Conservation (phyloP, 2,329 filamentous ascomycete genomes). For the Aspergillus novofumigatus region DNA sequence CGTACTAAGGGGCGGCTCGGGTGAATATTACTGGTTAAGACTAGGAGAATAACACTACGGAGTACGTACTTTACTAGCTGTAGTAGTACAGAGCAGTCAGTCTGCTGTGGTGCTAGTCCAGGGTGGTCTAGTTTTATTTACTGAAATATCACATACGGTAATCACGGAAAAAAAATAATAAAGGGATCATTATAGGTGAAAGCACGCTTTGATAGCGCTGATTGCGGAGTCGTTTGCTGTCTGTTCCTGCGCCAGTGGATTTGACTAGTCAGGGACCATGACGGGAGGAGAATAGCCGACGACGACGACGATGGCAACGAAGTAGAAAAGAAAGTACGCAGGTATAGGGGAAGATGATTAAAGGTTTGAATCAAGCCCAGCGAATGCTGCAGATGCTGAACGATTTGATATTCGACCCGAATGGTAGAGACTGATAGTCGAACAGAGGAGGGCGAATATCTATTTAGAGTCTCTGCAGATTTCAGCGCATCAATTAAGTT, state of each 20-base stretch:
- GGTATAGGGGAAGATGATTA: background rate
- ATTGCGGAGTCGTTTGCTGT: conserved; percentile 14
- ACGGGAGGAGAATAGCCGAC: no score
- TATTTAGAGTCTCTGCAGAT: no score
- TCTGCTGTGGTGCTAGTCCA: conserved; percentile 6
- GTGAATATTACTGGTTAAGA: conserved; percentile 6
- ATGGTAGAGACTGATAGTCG: no score
- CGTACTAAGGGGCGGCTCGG: conserved; percentile 14
- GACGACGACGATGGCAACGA: no score
- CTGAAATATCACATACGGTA: background rate
- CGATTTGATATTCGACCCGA: no score
- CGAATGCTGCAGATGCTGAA: no score
- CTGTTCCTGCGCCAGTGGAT: conserved; percentile 15
- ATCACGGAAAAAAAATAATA: background rate
- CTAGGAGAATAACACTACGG: background rate
- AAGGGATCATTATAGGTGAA: background rate
- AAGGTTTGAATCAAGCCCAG: no score
- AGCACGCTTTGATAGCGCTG: background rate
- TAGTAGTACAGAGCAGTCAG: background rate
- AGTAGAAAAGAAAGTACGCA: no score
- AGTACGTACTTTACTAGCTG: background rate
- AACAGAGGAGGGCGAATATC: no score
- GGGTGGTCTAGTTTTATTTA: conserved; percentile 5
- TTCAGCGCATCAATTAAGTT: no score
- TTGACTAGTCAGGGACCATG: conserved; percentile 13